Evolutionary conservation across 345 rosid species (phyloP).

Genomic region (Eucalyptus tenuipes): DNA sequence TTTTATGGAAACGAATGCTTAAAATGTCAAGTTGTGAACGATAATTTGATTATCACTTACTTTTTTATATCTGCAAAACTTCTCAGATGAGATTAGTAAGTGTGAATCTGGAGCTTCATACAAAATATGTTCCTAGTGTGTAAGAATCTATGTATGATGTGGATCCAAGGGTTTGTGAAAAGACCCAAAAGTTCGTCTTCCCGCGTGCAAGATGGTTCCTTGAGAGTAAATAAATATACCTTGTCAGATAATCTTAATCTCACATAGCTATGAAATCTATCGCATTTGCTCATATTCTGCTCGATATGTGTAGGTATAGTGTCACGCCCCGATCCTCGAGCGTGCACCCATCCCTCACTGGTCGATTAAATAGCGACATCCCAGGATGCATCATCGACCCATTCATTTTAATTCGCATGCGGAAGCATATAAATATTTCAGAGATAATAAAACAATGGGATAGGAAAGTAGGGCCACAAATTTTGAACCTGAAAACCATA

Average conservation of each 20-base stretch:
- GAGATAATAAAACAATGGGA: too few species aligned
- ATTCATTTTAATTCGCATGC: too few species aligned
- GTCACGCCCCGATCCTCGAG: too few species aligned
- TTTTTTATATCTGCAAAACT: not conserved
- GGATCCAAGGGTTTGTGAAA: slow-evolving; percentile 45
- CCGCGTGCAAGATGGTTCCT: not conserved
- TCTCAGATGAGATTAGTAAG: slow-evolving; percentile 58
- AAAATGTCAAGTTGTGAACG: too few species aligned
- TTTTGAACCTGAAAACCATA: too few species aligned
- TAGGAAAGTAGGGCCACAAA: too few species aligned
- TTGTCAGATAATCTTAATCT: not conserved
- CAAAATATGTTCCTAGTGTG: slow-evolving; percentile 52
- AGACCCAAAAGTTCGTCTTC: slow-evolving; percentile 51
- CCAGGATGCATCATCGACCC: too few species aligned
- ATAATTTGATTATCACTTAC: too few species aligned
- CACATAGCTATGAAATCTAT: not conserved
- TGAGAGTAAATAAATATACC: not conserved
- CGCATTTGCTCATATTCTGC: slow-evolving; percentile 14
- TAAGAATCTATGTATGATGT: slow-evolving; percentile 58
- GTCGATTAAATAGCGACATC: too few species aligned
- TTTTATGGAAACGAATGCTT: too few species aligned
- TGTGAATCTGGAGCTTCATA: slow-evolving; percentile 70
- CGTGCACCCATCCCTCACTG: too few species aligned
- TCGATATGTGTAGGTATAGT: slow-evolving; percentile 79
- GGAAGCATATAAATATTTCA: too few species aligned